Conservation (phyloP, 106 monocot species). For the Acorus calamus region DNA sequence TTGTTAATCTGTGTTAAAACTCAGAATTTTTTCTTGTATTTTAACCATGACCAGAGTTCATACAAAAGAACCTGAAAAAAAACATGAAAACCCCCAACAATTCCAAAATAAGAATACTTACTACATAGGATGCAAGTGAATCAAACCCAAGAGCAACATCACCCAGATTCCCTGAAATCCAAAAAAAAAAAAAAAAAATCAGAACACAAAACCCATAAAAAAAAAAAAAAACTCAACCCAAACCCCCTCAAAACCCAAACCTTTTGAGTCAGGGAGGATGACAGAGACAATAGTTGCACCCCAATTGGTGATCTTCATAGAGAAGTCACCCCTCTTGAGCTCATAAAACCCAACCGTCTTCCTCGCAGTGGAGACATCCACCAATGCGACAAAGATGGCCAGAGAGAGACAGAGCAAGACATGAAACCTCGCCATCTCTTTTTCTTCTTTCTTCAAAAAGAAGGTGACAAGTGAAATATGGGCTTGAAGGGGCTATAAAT, state of each 20-base stretch:
- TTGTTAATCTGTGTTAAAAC: too few relatives aligned
- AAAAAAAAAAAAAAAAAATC: neutral
- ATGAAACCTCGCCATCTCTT: too few relatives aligned
- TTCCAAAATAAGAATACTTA: conserved; percentile 8
- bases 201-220: neutral
- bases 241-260: conserved; percentile 9
- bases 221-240: neutral
- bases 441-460: too few relatives aligned
- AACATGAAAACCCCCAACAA: neutral
- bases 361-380: conserved; percentile 13
- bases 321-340: conserved; percentile 68
- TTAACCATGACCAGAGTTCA: too few relatives aligned
- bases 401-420: conserved; percentile 16
- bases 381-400: conserved; percentile 1
- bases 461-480: too few relatives aligned
- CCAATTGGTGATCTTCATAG: conserved; percentile 75
- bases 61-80: neutral
- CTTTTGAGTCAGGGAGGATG: conserved; percentile 63
- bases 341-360: conserved; percentile 46
- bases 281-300: conserved; percentile 79
- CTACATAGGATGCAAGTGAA: conserved; percentile 31
- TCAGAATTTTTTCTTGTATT: too few relatives aligned
- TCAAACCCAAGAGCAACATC: conserved; percentile 78
- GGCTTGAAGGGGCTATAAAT: too few relatives aligned
- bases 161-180: conserved; percentile 53